A percentile compares a stretch with the other conserved stretches of the same genome.
Conservation (phyloP, 139 green algal species). For the Chlorella sp. region DNA sequence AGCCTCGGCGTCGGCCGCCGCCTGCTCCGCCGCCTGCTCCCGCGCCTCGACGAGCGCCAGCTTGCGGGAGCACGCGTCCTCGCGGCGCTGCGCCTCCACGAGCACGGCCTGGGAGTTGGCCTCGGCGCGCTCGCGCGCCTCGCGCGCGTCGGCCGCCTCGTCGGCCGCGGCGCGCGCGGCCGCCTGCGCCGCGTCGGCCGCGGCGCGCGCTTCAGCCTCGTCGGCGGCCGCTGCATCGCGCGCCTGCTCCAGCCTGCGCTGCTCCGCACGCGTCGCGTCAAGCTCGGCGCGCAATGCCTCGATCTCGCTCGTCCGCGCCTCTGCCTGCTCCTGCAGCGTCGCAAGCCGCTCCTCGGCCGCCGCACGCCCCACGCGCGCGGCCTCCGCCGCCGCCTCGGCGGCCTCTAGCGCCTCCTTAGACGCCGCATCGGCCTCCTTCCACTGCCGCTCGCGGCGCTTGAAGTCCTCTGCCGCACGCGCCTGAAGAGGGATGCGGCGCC, state of each 20-base stretch:
- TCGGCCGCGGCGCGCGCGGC: too few relatives aligned
- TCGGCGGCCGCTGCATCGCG: too few relatives aligned
- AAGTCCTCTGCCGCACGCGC: neutral
- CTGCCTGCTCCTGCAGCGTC: slow-evolving; percentile 7
- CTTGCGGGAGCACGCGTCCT: slow-evolving; percentile 21
- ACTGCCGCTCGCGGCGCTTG: slow-evolving; percentile 16
- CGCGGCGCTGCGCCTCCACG: slow-evolving; percentile 26
- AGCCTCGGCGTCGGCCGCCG: neutral
- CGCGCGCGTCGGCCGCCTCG: neutral
- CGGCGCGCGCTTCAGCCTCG: too few relatives aligned
- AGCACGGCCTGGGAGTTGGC: neutral
- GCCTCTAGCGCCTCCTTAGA: neutral
- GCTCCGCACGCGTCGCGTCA: too few relatives aligned
- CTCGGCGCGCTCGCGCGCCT: neutral
- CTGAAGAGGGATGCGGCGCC: neutral
- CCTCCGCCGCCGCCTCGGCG: slow-evolving; percentile 1
- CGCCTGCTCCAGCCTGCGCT: too few relatives aligned
- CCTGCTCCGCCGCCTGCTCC: slow-evolving; percentile 2
- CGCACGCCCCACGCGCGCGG: slow-evolving; percentile 19
- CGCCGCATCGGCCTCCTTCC: slow-evolving; percentile 10
- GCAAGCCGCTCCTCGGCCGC: slow-evolving; percentile 15
- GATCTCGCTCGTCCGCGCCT: too few relatives aligned
- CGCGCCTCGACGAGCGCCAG: slow-evolving; percentile 17
- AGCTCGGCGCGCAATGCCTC: too few relatives aligned
- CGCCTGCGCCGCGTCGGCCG: too few relatives aligned